These are phyloP conservation scores for Santalum album DNA, from an alignment of 164 flowering plant genomes.

Conservation along the genomic window DNA sequence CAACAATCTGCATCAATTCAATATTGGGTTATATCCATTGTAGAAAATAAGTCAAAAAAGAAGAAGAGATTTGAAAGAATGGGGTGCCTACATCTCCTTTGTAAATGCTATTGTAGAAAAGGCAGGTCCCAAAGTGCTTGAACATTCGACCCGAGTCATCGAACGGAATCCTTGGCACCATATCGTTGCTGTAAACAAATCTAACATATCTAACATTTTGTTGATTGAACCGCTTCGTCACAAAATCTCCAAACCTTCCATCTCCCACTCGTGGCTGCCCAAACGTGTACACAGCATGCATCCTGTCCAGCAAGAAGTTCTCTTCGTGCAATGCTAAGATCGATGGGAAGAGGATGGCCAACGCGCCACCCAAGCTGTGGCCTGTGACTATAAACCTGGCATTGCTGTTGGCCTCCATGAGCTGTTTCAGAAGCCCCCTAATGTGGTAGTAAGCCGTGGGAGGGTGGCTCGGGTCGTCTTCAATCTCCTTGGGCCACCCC, in stretches of 20 bases:
- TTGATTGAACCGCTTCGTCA: not conserved
- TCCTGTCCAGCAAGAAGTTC: not conserved
- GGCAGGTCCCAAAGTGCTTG: not conserved
- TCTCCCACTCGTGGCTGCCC: slow-evolving; percentile 1
- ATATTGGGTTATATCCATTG: too few relatives aligned
- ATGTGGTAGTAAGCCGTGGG: not conserved
- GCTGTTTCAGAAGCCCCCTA: not conserved
- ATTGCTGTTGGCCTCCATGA: not conserved
- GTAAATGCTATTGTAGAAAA: slow-evolving; percentile 2
- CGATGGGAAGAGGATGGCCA: not conserved
- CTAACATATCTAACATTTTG: not conserved
- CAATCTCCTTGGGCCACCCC: not conserved
- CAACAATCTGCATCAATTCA: not conserved
- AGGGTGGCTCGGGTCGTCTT: not conserved
- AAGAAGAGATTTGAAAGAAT: too few relatives aligned
- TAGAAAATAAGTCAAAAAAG: too few relatives aligned
- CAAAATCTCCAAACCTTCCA: not conserved
- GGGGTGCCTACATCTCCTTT: not conserved
- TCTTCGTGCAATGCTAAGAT: not conserved
- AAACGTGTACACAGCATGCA: slow-evolving; percentile 1
- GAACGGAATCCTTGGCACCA: not conserved
- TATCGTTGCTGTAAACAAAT: slow-evolving; percentile 1
- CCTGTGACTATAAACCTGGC: slow-evolving; percentile 3
- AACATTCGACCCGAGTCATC: not conserved
- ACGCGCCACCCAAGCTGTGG: slow-evolving; percentile 1